Evolutionary conservation across 371 early-diverging fungal genomes (phyloP).

Genomic region (Dichotomocladium elegans): DNA sequence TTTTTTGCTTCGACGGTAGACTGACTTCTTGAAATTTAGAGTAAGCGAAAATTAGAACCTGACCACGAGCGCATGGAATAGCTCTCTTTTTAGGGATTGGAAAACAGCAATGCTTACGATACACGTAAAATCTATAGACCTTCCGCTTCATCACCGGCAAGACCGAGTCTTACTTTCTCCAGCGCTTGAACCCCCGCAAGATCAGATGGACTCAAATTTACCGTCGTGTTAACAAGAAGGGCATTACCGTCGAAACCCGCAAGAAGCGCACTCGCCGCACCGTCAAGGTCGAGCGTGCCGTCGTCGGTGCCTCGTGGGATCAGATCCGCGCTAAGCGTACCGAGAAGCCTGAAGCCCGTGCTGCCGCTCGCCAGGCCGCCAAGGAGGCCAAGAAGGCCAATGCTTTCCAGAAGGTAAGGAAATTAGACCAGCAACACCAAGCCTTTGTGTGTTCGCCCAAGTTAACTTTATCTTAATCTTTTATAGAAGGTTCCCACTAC

Average conservation of each 20-base stretch:
- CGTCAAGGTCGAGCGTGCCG: slow-evolving; percentile 95
- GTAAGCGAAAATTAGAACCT: background rate
- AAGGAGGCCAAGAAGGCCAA: slow-evolving; percentile 69
- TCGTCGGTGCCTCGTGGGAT: slow-evolving; percentile 94
- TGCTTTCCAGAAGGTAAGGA: too few species aligned
- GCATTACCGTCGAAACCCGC: slow-evolving; percentile 90
- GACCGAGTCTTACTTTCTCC: slow-evolving; percentile 92
- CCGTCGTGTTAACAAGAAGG: slow-evolving; percentile 98
- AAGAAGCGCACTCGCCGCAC: slow-evolving; percentile 95
- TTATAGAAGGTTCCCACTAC: too few species aligned
- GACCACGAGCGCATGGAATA: background rate
- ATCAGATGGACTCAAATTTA: slow-evolving; percentile 95
- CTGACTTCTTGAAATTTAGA: background rate
- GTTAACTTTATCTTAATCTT: too few species aligned
- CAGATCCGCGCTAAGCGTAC: slow-evolving; percentile 93
- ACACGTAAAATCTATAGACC: slow-evolving; percentile 43
- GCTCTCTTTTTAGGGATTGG: too few species aligned
- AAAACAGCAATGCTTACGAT: background rate
- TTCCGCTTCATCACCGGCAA: slow-evolving; percentile 97
- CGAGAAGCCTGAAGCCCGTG: slow-evolving; percentile 93
- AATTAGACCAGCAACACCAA: too few species aligned
- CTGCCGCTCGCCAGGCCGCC: slow-evolving; percentile 85
- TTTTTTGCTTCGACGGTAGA: too few species aligned
- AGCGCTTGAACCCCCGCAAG: slow-evolving; percentile 96
- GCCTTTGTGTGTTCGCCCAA: too few species aligned